Base-by-base conservation (phyloP, 2,329 filamentous ascomycete genomes). In the Colletotrichum gigasporum region DNA sequence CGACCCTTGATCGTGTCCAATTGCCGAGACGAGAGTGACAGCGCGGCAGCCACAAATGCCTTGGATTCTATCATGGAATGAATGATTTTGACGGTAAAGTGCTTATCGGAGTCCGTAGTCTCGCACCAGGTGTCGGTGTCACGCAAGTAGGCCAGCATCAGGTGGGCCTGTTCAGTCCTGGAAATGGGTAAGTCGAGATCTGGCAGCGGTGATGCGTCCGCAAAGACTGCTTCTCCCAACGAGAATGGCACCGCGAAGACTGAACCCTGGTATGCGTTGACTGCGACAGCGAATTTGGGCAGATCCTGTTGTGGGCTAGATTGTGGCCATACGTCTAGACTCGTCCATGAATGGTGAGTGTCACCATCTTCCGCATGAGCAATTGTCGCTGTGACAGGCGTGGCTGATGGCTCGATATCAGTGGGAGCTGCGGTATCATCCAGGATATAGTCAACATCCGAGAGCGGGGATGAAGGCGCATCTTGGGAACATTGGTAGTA, bases 41-140 rank as follows among this genome's bases (percentile, higher is more conserved):
- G 18, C n/a, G 63, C 58, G 4, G 63, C 63, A 2, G 63, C 63
- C 7, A 50, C 28, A 32, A 57, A 66, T 2, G 63, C 48, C 12
- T 52, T 57, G 1, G 57, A 62, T 22, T 63, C 52, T 51, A 66
- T 57, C 63, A 66, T 62, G 5, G 26, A 16, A 30, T 66, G 52
- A 16, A 59, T 41, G 0, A 44, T 53, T 11, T 55, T 55, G 8
- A 47, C 22, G 3, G 63, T 54, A 42, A 66, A 66, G 44, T 62
- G 56, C 22, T 35, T 48, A 5, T 62, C 45, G 0, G 63, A 66
- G 4, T 66, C 63, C 7, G 63, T 66, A 7, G 63, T 66, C 18
- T 66, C 58, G 34, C 63, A 66, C 63, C 63, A 67, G 20, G 45
- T 48, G 12, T 37, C 64, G 2, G 52, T 62, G 9, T 64, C 59